Evolutionary conservation across 306 rosid genomes (phyloP).

Genomic region (Cicer pinnatifidum): DNA sequence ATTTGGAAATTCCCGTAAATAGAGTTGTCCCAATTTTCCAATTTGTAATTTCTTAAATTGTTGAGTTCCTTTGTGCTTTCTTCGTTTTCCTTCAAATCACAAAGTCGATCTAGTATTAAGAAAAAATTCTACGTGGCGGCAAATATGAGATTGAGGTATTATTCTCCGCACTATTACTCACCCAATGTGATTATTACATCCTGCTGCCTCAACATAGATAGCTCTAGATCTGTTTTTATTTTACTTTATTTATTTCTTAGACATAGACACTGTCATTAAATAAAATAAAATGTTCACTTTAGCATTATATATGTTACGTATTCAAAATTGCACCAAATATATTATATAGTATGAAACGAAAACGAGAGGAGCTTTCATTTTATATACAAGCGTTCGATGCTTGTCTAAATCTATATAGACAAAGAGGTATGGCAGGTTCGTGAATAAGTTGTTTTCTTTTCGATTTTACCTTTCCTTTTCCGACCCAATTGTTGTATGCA

Average conservation of each 20-base stretch:
- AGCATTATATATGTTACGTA: neutral
- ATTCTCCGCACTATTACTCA: neutral
- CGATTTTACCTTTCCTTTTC: neutral
- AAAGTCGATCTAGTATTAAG: too few species aligned
- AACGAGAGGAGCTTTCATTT: neutral
- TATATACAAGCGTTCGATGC: neutral
- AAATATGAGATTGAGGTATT: neutral
- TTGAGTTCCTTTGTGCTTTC: too few species aligned
- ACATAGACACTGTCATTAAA: neutral
- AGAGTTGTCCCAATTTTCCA: too few species aligned
- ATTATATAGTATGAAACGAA: neutral
- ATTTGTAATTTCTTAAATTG: too few species aligned
- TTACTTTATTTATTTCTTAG: neutral
- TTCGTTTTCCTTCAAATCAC: too few species aligned
- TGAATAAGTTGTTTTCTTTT: conserved; percentile 10
- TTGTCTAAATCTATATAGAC: conserved; percentile 11
- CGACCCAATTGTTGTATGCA: conserved; percentile 35
- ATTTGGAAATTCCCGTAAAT: too few species aligned
- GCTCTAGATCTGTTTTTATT: conserved; percentile 9
- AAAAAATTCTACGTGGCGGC: too few species aligned
- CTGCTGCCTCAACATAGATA: conserved; percentile 12
- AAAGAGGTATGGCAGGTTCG: conserved; percentile 37
- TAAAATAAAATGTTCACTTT: conserved; percentile 16
- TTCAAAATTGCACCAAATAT: neutral
- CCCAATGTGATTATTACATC: conserved; percentile 1